Base-by-base conservation (phyloP, 257 asterid species). In the Solanum chilense region DNA sequence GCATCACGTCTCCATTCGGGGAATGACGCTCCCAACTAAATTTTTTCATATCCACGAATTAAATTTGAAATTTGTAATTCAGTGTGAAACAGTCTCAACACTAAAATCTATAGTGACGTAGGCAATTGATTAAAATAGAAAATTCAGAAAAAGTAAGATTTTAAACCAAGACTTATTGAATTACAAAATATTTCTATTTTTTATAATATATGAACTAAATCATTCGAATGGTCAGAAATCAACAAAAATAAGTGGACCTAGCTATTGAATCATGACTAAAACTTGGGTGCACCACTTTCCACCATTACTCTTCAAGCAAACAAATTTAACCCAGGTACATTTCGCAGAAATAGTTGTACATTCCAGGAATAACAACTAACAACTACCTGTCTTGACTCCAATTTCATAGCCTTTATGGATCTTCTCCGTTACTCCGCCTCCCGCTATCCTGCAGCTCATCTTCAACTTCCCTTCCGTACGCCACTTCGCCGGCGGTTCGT, bases 361-460 rank as follows among this genome's bases (percentile, higher is more conserved):
- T 44, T 75, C 42, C 66, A 27, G 82, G 52, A 74, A 5, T 37
- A 68, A 87, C 88, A 45, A 78, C 9, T 78, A 47, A 42, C 60
- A 27, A 15, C 41, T 47, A 68, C 86, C 86, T 41, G 58, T 8
- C 58, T 27, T 39, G 33, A 23, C 77, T 84, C 42, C 13, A 25
- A 13, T 23, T 58, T 37, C 27, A 84, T 44, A 11, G 35, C 47
- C 25, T 85, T 69, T 5, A 96, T 96, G 99, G 94, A 92, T 91
- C 91, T 91, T 78, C 91, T 95, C 89, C 90, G 89, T 85, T 90
- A 89, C 93, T 86, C 94, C 76, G 88, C 91, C 89, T 88, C 92
- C 85, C 91, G 92, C 76, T 87, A 93, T 80, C 88, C 89, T 64
- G 29, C 88, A 47, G 44, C 92, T 89, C 89, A 81, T 13, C 86